Percentiles rank a stretch among this genome's conserved stretches.
phyloP scores from a whole-genome alignment of 2,329 filamentous ascomycete species.

The Cryphonectria nitschkei region DNA sequence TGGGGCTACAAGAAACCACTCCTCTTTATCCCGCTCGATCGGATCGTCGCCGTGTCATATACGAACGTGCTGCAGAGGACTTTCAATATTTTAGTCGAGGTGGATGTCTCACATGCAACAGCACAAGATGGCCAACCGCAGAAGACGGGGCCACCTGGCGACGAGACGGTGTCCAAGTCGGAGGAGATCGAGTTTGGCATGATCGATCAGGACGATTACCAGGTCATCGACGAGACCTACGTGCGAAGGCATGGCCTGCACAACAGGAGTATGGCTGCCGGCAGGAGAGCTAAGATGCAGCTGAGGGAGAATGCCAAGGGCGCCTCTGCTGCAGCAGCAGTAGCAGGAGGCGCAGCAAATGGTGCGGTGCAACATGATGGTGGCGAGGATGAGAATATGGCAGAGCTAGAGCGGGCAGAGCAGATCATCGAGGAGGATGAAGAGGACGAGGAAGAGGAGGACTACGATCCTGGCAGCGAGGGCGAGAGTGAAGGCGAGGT shows the following conservation, averaged over 20 bases:
- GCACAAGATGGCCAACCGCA: conserved; percentile 27
- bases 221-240: conserved; percentile 65
- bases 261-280: conserved; percentile 71
- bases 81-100: conserved; percentile 69
- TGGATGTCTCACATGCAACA: conserved; percentile 44
- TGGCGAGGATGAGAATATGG: conserved; percentile 46
- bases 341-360: conserved; percentile 42
- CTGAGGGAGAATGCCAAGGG: conserved; percentile 62
- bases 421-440: conserved; percentile 62
- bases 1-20: conserved; percentile 74
- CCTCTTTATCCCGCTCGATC: conserved; percentile 64
- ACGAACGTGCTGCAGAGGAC: conserved; percentile 70
- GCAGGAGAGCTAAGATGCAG: conserved; percentile 66
- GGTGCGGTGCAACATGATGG: conserved; percentile 42
- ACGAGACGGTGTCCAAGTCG: conserved; percentile 41
- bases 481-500: conserved; percentile 63
- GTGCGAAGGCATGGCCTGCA: conserved; percentile 64
- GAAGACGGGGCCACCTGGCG: background rate
- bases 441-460: conserved; percentile 68
- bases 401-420: conserved; percentile 56
- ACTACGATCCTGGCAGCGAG: conserved; percentile 67
- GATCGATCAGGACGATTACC: conserved; percentile 71
- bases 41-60: conserved; percentile 67
- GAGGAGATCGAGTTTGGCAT: conserved; percentile 71
- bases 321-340: conserved; percentile 31